Conservation (phyloP, 805 yeast species). For the Ogataea methylovora region DNA sequence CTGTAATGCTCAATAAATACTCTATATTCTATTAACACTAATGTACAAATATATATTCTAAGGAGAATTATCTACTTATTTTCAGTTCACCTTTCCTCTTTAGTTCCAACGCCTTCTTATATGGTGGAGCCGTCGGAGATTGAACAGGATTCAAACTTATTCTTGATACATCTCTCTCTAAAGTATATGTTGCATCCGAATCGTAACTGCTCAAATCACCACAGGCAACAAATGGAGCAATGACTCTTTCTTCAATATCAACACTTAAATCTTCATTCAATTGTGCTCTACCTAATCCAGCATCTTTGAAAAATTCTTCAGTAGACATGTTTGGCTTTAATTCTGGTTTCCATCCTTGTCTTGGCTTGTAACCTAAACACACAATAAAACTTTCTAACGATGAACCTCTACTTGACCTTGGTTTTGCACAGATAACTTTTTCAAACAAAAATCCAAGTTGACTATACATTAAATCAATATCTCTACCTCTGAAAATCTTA, state of each 20-base stretch:
- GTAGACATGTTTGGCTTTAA: constrained; percentile 48
- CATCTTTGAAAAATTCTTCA: constrained; percentile 72
- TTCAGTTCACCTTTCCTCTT: constrained; percentile 63
- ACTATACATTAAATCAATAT: constrained; percentile 88
- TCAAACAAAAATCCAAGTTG: constrained; percentile 84
- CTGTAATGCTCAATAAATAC: background rate
- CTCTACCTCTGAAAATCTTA: constrained; percentile 93
- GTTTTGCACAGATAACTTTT: constrained; percentile 89
- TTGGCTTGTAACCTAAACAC: constrained; percentile 80
- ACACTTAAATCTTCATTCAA: constrained; percentile 40
- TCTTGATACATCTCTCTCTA: constrained; percentile 32
- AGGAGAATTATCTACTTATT: constrained; percentile 14
- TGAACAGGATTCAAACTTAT: constrained; percentile 85
- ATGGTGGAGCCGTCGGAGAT: constrained; percentile 94
- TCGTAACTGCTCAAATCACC: constrained; percentile 86
- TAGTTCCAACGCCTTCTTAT: constrained; percentile 83
- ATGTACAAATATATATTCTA: too few species aligned
- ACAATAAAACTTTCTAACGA: constrained; percentile 92
- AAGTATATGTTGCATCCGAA: constrained; percentile 87
- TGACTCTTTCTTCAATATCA: constrained; percentile 55
- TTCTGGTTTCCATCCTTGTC: constrained; percentile 76
- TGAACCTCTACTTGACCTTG: constrained; percentile 90
- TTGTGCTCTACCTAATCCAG: constrained; percentile 47
- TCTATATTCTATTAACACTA: too few species aligned
- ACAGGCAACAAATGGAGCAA: constrained; percentile 94